Evolutionary conservation across 2,329 filamentous ascomycete species (phyloP).

Genomic region (Ascochyta fabae): DNA sequence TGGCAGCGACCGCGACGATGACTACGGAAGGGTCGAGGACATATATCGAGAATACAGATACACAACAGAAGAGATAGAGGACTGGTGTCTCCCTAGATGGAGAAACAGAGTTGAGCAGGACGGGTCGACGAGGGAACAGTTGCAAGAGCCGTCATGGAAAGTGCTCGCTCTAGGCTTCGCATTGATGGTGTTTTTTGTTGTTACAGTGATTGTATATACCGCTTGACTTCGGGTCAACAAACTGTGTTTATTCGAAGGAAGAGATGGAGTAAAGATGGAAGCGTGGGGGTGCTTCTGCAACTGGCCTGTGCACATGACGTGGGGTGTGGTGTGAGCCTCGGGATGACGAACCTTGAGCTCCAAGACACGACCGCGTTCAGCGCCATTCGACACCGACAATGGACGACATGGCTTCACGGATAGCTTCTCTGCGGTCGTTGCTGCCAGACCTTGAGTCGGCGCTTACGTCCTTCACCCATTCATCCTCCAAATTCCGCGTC

Average conservation of each 20-base stretch:
- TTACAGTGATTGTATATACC: conserved; percentile 3
- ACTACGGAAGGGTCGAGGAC: background rate
- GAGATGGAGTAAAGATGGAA: background rate
- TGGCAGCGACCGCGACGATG: background rate
- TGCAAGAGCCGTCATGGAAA: conserved; percentile 4
- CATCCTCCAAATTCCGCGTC: conserved; percentile 44
- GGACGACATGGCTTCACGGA: conserved; percentile 38
- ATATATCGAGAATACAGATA: no score
- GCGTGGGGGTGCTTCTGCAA: background rate
- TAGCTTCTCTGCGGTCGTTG: conserved; percentile 34
- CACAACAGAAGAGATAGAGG: background rate
- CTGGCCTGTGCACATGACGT: conserved; percentile 10
- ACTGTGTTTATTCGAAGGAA: background rate
- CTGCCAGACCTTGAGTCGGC: conserved; percentile 43
- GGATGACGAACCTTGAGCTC: conserved; percentile 1
- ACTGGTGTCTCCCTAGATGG: conserved; percentile 16
- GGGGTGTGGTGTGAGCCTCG: background rate
- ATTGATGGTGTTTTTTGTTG: conserved; percentile 1
- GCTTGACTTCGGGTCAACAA: background rate
- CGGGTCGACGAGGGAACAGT: background rate
- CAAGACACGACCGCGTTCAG: conserved; percentile 12
- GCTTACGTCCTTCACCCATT: conserved; percentile 42
- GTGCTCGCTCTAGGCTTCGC: conserved; percentile 1
- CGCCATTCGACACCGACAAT: conserved; percentile 9
- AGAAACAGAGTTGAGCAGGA: conserved; percentile 8